A percentile compares a stretch with the other conserved stretches of the same genome.
Conservation (phyloP, 2,329 filamentous ascomycete genomes). For the Xylariaceae sp. region DNA sequence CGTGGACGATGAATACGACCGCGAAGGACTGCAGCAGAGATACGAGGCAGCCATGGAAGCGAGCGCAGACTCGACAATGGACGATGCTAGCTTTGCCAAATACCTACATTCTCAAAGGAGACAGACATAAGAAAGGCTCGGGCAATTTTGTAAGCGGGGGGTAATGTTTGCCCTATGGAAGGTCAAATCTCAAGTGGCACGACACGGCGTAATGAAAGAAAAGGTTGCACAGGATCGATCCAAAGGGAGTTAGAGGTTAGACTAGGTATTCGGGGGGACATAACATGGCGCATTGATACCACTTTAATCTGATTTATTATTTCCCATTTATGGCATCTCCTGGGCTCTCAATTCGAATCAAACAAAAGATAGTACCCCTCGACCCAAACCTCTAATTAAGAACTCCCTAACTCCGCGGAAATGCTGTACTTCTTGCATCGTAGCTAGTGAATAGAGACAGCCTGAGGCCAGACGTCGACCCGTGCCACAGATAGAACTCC, state of each 20-base stretch:
- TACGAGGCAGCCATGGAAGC: constrained; percentile 71
- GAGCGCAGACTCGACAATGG: constrained; percentile 45
- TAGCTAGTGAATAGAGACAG: too few species aligned
- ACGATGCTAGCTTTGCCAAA: constrained; percentile 58
- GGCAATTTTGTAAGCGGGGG: not conserved
- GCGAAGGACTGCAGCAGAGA: constrained; percentile 64
- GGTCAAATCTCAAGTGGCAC: too few species aligned
- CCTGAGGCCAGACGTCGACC: too few species aligned
- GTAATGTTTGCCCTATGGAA: too few species aligned
- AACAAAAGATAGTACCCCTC: too few species aligned
- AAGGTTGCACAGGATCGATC: too few species aligned
- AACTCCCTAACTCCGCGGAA: too few species aligned
- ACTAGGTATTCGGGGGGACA: constrained; percentile 9
- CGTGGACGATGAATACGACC: constrained; percentile 54
- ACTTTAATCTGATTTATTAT: constrained; percentile 16
- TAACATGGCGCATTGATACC: constrained; percentile 23
- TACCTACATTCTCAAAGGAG: constrained; percentile 45
- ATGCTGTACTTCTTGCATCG: too few species aligned
- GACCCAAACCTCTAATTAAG: not conserved
- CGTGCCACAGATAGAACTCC: too few species aligned
- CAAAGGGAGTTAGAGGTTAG: too few species aligned
- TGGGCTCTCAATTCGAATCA: too few species aligned
- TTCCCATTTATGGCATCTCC: constrained; percentile 18
- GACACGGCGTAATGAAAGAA: too few species aligned
- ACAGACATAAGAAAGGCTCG: constrained; percentile 8